Evolutionary conservation across 2,329 filamentous ascomycete species (phyloP), one percentile per base, ranked within the genome.

Genomic region (Drechslerella dactyloides): DNA sequence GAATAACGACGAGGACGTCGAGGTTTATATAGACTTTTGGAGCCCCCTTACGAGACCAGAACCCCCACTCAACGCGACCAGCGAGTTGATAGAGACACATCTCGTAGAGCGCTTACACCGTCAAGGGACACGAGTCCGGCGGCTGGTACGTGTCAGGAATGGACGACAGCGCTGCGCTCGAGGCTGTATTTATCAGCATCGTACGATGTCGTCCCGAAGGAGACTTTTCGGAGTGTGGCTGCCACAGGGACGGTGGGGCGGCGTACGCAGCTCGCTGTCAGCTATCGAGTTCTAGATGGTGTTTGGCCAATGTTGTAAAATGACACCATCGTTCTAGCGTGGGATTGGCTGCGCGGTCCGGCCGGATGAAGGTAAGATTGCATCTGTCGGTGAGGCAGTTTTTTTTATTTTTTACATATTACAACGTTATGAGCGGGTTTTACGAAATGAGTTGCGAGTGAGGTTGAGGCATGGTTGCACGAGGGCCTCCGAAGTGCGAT

Each of bases 141-240:
- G 37, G 40, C 6, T 69, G 56, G 23, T 69, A 69, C 53, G 48
- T 61, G 55, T 46, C 48, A 15, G 17, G n/a, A 56, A 35, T 52
- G 23, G 24, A 44, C 11, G n/a, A 35, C 21, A 40, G 15, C 11
- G 24, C 24, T 42, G 46, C 46, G 19, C 35, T 57, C 2, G 52
- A 50, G 21, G 27, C 3, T 37, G 65, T 48, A 72, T 72, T 72
- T 72, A 72, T 72, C 68, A 72, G 68, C 68, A 65, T n/a, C 33
- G 35, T n/a, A n/a, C n/a, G n/a, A n/a, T n/a, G n/a, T n/a, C n/a
- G n/a, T 50, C 51, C 68, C 48, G 60, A 72, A 65, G 68, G 68
- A 72, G 68, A 72, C 68, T 72, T 72, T 72, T 72, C 68, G 68
- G 68, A 72, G 55, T 30, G 48, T 60, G 55, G 40, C 40, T 51